Percentiles rank a stretch among this genome's conserved stretches.
Evolutionary conservation across 2,329 filamentous ascomycete species (phyloP).

Genomic region (Teratosphaeria epicoccoides): DNA sequence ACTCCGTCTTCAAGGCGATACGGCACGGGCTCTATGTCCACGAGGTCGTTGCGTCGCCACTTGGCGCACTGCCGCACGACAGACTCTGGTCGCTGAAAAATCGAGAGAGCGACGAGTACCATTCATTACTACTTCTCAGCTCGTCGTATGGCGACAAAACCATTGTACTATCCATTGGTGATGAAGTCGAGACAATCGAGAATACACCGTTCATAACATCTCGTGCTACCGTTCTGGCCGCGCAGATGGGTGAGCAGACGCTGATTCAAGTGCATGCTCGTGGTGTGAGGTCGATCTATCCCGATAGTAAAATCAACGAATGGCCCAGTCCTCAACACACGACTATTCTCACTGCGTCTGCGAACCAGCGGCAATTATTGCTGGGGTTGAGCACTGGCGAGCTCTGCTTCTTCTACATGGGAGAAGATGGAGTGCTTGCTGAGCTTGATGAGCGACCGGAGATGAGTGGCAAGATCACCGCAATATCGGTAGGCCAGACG

Average conservation of each 20-base stretch:
- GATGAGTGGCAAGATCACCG: constrained; percentile 91
- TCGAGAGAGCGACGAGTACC: constrained; percentile 68
- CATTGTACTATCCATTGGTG: constrained; percentile 85
- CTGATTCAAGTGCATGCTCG: constrained; percentile 93
- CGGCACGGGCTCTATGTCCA: constrained; percentile 89
- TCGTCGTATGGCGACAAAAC: constrained; percentile 43
- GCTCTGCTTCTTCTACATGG: constrained; percentile 97
- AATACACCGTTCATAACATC: constrained; percentile 86
- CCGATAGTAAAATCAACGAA: constrained; percentile 67
- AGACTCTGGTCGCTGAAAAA: constrained; percentile 89
- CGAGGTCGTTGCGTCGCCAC: constrained; percentile 39
- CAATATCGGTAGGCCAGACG: constrained; percentile 84
- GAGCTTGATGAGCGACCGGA: constrained; percentile 68
- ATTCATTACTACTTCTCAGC: constrained; percentile 87
- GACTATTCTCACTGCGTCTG: constrained; percentile 87
- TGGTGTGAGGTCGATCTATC: constrained; percentile 83
- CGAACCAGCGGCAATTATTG: constrained; percentile 86
- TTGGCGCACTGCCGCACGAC: constrained; percentile 23
- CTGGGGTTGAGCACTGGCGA: constrained; percentile 92
- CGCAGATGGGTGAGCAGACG: constrained; percentile 86
- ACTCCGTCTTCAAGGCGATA: constrained; percentile 81
- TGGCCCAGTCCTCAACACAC: constrained; percentile 90
- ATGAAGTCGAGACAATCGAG: constrained; percentile 90
- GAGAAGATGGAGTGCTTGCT: constrained; percentile 80
- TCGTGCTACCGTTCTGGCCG: constrained; percentile 81